Evolutionary conservation across 2,329 filamentous ascomycete species (phyloP), one percentile per base, ranked within the genome.

Genomic region (Nannizziopsis barbatae): DNA sequence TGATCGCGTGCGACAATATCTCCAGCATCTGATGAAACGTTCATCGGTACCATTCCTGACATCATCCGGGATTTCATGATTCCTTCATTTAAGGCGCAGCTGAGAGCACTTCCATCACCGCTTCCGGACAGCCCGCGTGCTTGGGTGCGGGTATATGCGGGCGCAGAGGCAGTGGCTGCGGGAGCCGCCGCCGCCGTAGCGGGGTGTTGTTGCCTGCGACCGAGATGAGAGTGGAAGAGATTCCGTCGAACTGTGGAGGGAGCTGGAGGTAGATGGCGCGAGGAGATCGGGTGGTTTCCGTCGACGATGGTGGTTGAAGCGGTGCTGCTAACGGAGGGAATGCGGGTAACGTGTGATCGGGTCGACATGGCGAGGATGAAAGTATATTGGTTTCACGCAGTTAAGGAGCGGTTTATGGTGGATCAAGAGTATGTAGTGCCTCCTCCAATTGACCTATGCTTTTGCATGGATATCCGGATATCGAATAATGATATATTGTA

Each of bases 1-100:
- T 68, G 66, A 50, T 75, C 69, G 9, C 69, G 66, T 38, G 70
- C 69, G 18, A 76, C 71, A 20, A 76, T 71, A 40, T 76, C 73
- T 50, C 60, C 62, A 39, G 64, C 64, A 44, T 70, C 60, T 12
- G 60, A 40, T 12, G n/a, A 49, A 39, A 17, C 14, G 8, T 14
- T 27, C 37, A 46, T 6, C 20, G 31, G 31, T 30, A 42, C 30
- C 14, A 37, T 33, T 11, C 40, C 39, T 20, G 37, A 48, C 45
- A 14, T 41, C 27, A 50, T 22, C 11, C 41, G 47, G 18, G 32
- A 45, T 31, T 45, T 45, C 9, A 36, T 10, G n/a, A 39, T 20
- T 35, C 50, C 44, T 20, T 27, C 45, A 8, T 39, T 33, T n/a
- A 52, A 18, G 12, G 36, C 20, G 14, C 42, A 45, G 27, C 47